Evolutionary conservation across 2,329 filamentous ascomycete species (phyloP).

Genomic region (Intubia oerlemansii): DNA sequence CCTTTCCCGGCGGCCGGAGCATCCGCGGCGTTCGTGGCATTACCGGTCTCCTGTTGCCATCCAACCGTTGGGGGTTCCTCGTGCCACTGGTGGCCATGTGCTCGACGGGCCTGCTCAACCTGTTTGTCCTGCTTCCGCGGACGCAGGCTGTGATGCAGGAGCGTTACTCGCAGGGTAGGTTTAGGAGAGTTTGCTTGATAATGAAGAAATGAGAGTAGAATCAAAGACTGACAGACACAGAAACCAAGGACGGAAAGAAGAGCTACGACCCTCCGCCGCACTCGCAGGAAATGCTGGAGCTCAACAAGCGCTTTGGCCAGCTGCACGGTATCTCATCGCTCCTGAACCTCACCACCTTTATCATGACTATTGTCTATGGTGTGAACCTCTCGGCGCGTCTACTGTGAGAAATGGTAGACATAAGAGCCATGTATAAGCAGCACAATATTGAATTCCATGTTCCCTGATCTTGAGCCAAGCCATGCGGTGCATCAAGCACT

Average conservation of each 20-base stretch:
- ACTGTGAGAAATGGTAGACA: conserved; percentile 26
- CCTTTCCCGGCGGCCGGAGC: conserved; percentile 44
- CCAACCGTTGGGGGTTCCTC: conserved; percentile 42
- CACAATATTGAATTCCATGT: too few species aligned
- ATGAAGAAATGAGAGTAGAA: too few species aligned
- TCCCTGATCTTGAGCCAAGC: too few species aligned
- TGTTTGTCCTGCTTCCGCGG: conserved; percentile 48
- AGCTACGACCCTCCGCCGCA: conserved; percentile 62
- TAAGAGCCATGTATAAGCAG: too few species aligned
- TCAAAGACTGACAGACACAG: too few species aligned
- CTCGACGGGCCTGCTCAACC: conserved; percentile 48
- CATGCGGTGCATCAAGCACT: too few species aligned
- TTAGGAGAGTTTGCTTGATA: too few species aligned
- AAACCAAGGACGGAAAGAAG: conserved; percentile 76
- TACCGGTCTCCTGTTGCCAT: conserved; percentile 32
- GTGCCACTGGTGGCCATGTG: conserved; percentile 50
- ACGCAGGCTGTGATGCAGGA: conserved; percentile 56
- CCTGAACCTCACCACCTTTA: conserved; percentile 51
- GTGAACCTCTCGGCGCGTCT: conserved; percentile 42
- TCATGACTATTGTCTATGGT: conserved; percentile 57
- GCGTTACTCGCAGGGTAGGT: conserved; percentile 63
- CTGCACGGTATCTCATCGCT: conserved; percentile 68
- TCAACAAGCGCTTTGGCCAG: conserved; percentile 61
- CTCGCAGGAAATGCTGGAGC: conserved; percentile 58
- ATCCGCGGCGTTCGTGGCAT: conserved; percentile 18